Base-by-base conservation (phyloP, 352 stramenopile genomes). In the Thalassiosira ordinaria region DNA sequence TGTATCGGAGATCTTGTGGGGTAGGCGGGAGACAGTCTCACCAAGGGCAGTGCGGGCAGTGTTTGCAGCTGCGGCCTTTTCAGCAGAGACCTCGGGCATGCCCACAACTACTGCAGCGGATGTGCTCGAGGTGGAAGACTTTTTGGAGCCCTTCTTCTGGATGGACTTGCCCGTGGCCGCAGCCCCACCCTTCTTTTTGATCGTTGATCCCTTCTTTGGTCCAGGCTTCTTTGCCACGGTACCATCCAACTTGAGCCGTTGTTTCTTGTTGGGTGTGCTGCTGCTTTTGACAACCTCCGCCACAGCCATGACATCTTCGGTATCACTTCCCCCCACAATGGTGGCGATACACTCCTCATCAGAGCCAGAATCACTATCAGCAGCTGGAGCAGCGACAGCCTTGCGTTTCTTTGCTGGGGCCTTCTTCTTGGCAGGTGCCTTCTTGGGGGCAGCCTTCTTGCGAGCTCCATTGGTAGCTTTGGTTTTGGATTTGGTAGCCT, bases 1-100 rank as follows among this genome's bases (percentile, higher is more conserved):
- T 16, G 63, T 64, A 14, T 87, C 79, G 13, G 59, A 68, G 14
- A 92, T 49, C 7, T 11, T 20, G 61, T 88, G 60, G 5, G 89
- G 89, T 11, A 93, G 61, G 35, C 39, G 62, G 0, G 78, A 65
- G 14, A 93, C 82, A 5, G 71, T 59, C 24, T 85, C 64, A 29
- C 74, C 67, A 4, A 94, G 73, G 0, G 75, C 41, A 18, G 67
- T 47, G 2, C 88, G 67, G 4, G 89, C 88, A 0, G 77, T 31
- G 35, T 73, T 33, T n/a, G 86, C 84, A 29, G 88, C 88, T 16
- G 62, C 65, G 20, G 89, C 52, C 20, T 85, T 84, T 41, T 87
- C 73, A 39, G 74, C 60, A 2, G 79, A 56, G 26, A 91, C 31
- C 52, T 67, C 59, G 37, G 56, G 51, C 7, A 65, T 63, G 52